Evolutionary conservation across 108 stramenopile species (phyloP).

Genomic region (Pseudonitzschia pungens): DNA sequence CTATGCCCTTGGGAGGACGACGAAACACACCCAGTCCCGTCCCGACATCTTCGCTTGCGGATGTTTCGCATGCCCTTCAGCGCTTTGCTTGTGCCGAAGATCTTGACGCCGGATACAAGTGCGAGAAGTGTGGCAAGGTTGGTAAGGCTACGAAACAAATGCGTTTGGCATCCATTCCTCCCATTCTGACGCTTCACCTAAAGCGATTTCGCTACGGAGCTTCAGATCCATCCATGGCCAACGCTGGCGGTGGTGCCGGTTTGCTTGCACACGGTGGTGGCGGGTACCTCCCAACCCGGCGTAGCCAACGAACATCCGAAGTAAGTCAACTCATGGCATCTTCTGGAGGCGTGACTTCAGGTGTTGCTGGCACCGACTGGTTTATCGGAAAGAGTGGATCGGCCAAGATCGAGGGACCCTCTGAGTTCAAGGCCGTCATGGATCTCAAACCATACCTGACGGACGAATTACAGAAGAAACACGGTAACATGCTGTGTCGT

Average conservation of each 20-base stretch:
- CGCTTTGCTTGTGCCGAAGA: conserved; percentile 73
- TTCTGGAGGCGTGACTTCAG: conserved; percentile 13
- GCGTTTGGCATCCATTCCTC: conserved; percentile 79
- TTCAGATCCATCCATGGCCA: conserved; percentile 7
- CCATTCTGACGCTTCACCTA: conserved; percentile 84
- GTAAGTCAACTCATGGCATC: conserved; percentile 43
- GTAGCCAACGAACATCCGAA: conserved; percentile 49
- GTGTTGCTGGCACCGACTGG: not conserved
- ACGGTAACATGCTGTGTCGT: conserved; percentile 71
- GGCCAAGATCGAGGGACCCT: conserved; percentile 89
- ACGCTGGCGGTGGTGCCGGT: conserved; percentile 15
- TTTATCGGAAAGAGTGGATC: conserved; percentile 67
- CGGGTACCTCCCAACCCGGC: conserved; percentile 16
- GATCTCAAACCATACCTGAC: conserved; percentile 80
- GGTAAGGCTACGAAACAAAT: conserved; percentile 84
- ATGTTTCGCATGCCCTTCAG: conserved; percentile 68
- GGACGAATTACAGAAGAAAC: conserved; percentile 55
- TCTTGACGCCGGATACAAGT: conserved; percentile 85
- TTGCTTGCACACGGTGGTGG: not conserved
- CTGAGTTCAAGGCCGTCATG: conserved; percentile 62
- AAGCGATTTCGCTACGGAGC: conserved; percentile 86
- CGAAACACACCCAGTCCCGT: conserved; percentile 14
- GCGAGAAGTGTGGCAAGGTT: conserved; percentile 82
- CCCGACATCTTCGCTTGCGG: conserved; percentile 44
- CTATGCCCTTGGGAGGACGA: conserved; percentile 30